A percentile compares a stretch with the other conserved stretches of the same genome.
Conservation (phyloP, 2,329 filamentous ascomycete species). For the Blastomyces silverae region DNA sequence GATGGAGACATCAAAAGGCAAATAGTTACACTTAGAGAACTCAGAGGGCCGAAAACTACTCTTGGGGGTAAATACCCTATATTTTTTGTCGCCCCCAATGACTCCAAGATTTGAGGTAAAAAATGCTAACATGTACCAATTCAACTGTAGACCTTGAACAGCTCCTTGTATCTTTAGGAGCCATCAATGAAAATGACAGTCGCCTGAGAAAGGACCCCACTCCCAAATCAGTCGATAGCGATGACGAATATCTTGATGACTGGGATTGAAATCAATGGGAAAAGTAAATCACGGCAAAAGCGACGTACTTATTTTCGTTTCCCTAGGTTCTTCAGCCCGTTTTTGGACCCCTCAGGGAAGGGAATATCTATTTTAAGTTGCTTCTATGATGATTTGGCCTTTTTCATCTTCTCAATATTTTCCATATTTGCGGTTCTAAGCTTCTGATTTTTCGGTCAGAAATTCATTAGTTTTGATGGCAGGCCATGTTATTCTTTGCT, state of each 20-base stretch:
- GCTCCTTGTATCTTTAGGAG: conserved; percentile 73
- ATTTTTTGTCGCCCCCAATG: not conserved
- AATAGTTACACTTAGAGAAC: conserved; percentile 75
- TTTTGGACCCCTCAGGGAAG: not conserved
- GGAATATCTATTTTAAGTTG: not conserved
- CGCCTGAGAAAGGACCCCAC: conserved; percentile 57
- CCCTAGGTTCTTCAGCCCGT: not conserved
- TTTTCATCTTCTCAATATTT: not conserved
- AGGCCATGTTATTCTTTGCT: not conserved
- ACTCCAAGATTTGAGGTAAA: not conserved
- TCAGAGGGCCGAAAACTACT: conserved; percentile 65
- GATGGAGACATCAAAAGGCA: conserved; percentile 90
- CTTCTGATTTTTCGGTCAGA: not conserved
- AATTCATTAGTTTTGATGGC: not conserved
- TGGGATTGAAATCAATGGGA: conserved; percentile 45
- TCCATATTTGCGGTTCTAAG: not conserved
- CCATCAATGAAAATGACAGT: conserved; percentile 69
- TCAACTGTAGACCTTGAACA: conserved; percentile 60
- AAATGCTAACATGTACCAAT: conserved; percentile 3
- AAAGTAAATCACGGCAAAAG: not conserved
- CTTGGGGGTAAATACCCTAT: conserved; percentile 45
- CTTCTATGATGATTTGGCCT: not conserved
- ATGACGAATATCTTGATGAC: conserved; percentile 51
- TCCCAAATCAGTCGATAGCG: conserved; percentile 45
- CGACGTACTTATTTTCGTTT: not conserved